phyloP scores from a whole-genome alignment of 169 alveolate genomes.

The Neospora caninum region DNA sequence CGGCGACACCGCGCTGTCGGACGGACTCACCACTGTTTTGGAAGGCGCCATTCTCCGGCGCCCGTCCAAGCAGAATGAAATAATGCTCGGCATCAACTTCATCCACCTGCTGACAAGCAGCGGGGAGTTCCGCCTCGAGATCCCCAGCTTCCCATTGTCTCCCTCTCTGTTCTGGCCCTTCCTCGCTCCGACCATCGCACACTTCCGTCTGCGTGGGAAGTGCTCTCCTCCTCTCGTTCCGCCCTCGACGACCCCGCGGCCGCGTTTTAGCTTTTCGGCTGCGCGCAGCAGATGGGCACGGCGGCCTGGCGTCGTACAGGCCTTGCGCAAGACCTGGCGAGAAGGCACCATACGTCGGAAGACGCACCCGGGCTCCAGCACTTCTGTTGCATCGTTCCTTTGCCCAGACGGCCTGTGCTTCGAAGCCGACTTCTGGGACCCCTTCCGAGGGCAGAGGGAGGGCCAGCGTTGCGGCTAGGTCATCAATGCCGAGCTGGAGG shows the following conservation, averaged over 20 bases:
- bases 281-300: not conserved
- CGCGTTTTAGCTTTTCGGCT: not conserved
- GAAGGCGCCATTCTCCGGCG: not conserved
- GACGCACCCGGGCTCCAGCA: not conserved
- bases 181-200: too few species aligned
- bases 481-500: not conserved
- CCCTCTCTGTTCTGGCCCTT: too few species aligned
- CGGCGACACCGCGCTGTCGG: too few species aligned
- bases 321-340: not conserved
- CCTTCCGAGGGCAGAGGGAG: not conserved
- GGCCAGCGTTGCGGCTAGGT: not conserved
- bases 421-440: not conserved
- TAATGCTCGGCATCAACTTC: not conserved
- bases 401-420: slow-evolving; percentile 4
- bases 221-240: not conserved
- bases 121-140: too few species aligned
- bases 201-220: not conserved
- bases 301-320: not conserved
- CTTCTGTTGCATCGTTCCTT: not conserved
- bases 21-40: too few species aligned
- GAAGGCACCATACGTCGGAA: not conserved
- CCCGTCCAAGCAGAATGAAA: slow-evolving; percentile 14
- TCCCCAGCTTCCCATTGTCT: too few species aligned
- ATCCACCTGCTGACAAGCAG: too few species aligned
- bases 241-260: not conserved